Evolutionary conservation across 2,329 filamentous ascomycete genomes (phyloP).

Genomic region (Alternaria gansuensis): DNA sequence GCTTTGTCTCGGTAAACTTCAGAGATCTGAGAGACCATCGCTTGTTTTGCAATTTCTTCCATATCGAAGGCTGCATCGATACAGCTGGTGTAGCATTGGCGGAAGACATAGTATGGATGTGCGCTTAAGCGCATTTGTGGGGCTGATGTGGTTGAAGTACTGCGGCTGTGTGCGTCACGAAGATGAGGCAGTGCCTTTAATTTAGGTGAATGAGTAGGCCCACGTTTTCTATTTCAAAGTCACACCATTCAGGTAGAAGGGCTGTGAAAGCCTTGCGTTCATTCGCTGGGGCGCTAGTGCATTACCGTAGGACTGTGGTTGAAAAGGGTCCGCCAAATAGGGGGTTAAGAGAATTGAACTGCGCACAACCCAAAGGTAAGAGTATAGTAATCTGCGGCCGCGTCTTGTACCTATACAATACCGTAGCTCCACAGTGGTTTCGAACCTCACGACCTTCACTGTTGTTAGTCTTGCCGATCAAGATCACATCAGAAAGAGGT

Average conservation of each 20-base stretch:
- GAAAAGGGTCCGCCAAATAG: too few relatives aligned
- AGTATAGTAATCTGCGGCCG: too few relatives aligned
- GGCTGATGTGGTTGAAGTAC: background rate
- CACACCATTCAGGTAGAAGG: background rate
- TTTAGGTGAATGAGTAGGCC: background rate
- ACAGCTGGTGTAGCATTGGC: background rate
- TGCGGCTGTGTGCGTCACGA: background rate
- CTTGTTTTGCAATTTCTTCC: background rate
- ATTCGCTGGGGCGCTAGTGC: background rate
- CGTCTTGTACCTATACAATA: too few relatives aligned
- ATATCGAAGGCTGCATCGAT: background rate
- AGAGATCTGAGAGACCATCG: background rate
- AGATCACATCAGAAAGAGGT: too few relatives aligned
- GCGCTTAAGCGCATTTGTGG: background rate
- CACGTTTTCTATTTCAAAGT: background rate
- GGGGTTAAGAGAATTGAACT: too few relatives aligned
- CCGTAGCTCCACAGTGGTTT: too few relatives aligned
- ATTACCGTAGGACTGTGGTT: background rate
- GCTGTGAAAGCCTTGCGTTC: background rate
- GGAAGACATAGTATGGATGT: background rate
- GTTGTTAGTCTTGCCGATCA: too few relatives aligned
- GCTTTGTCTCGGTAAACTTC: background rate
- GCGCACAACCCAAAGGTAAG: too few relatives aligned
- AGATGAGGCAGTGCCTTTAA: background rate
- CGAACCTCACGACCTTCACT: too few relatives aligned